Evolutionary conservation across 129 eudicot genomes (phyloP), one percentile per base, ranked within the genome.

Genomic region (Artemisia argyi): DNA sequence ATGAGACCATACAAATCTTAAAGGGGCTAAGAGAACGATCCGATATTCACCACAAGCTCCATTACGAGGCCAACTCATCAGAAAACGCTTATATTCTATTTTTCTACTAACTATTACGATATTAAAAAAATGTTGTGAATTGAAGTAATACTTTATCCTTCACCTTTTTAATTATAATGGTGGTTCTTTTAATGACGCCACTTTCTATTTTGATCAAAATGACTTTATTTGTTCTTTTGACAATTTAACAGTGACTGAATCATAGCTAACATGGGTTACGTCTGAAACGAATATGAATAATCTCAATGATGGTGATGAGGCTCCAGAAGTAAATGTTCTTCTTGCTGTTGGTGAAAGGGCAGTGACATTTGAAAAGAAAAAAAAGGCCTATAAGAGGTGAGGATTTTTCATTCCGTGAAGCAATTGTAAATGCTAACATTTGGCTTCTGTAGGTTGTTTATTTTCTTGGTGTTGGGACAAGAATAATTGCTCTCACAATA

Each of bases 291-390:
- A 82, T 65, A 91, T 93, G 57, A 82, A 78, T 7, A 87, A 80
- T 46, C 74, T 79, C 3, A 61, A 53, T 18, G 98, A 87, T 42
- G 71, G 55, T 20, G 98, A 90, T 51, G 91, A 79, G 28, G 42
- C 72, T 3, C 78, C 96, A 3, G 92, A 93, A 30, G 87, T 93
- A 69, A 96, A 93, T 82, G 73, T 81, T 56, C 97, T 93, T 63
- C 85, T 93, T 18, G 97, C 96, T 15, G 80, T 85, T 7, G 98
- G 98, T 12, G 98, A 93, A 73, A 96, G 98, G 47, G 97, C 90
- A 14, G 87, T 92, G 46, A 93, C 85, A 80, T 12, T 78, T 26
- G 71, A 70, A 59, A 80, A 82, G 81, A 0, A 93, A 87, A 77
- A 82, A 88, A 59, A 79, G 70, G 51, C 98, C 98, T 15, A 84